Evolutionary conservation across 768 basidiomycete genomes (phyloP).

Genomic region (Rhizopogon salebrosus): DNA sequence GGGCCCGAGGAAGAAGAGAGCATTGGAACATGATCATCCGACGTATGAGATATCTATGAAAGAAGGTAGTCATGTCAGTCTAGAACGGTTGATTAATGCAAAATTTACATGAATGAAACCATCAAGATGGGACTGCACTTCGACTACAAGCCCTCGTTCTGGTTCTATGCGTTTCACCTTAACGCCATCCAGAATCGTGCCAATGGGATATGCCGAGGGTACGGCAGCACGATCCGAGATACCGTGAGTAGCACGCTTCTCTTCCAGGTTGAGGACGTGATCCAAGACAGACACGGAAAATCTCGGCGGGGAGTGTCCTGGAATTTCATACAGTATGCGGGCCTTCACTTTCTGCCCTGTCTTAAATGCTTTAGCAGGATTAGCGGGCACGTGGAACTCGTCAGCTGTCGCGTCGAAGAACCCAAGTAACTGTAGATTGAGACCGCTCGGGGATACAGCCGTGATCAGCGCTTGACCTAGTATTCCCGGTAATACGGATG

Average conservation of each 20-base stretch:
- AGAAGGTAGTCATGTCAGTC: conserved; percentile 8
- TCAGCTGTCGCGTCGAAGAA: conserved; percentile 92
- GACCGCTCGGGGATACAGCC: conserved; percentile 63
- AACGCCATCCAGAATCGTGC: conserved; percentile 64
- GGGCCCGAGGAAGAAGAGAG: conserved; percentile 65
- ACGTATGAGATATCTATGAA: conserved; percentile 83
- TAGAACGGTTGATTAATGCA: background rate
- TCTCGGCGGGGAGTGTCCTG: conserved; percentile 61
- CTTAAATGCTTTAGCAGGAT: conserved; percentile 42
- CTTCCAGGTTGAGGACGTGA: conserved; percentile 58
- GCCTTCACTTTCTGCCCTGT: conserved; percentile 77
- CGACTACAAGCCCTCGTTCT: conserved; percentile 78
- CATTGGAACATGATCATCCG: conserved; percentile 86
- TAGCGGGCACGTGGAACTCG: conserved; percentile 60
- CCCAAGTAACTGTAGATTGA: conserved; percentile 85
- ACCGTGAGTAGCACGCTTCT: conserved; percentile 22
- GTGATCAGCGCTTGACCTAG: conserved; percentile 88
- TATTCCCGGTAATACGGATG: conserved; percentile 80
- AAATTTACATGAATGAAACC: conserved; percentile 84
- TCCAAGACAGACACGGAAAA: conserved; percentile 77
- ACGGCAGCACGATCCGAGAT: conserved; percentile 28
- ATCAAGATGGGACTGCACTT: conserved; percentile 55
- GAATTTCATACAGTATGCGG: conserved; percentile 77
- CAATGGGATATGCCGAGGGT: conserved; percentile 64
- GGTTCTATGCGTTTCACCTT: conserved; percentile 70